Base-by-base conservation (phyloP, 805 yeast genomes). In the Starmerella etchellsii region DNA sequence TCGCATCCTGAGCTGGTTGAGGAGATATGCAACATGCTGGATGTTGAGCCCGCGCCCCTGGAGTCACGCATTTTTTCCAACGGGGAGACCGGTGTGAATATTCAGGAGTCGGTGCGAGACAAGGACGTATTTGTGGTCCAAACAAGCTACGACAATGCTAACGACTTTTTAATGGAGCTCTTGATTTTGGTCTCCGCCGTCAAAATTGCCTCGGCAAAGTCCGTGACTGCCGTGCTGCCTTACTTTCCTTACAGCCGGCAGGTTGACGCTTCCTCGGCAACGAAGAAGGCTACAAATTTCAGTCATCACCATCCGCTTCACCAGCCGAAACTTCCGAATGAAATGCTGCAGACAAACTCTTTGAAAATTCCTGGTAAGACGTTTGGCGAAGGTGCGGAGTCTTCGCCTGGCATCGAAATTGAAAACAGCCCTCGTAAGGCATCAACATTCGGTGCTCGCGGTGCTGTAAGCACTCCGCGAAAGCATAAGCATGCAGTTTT, bases 221-320 rank as follows among this genome's bases (percentile, higher is more conserved):
- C 88, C 43, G 94, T 85, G 33, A 83, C 94, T 2, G 95, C 88
- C 0, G 94, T 85, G 24, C 67, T 82, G 60, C 98, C 99, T 3
- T 68, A 85, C 46, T 91, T 91, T 61, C 95, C 97, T 22, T 91
- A 91, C 58, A 81, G 94, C 2, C 71, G 99, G 55, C 99, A 91
- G 61, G 94, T 95, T 3, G 97, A 88, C 60, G 75, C 83, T 28
- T 94, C 95, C 25, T 81, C 80, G 55, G 75, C 81, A 2, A 21
- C 26, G 11, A 24, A 21, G 18, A 41, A 38, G 31, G 45, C 42
- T 2, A 8, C 21, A 14, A 34, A 34, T 25, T 23, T 23, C 25
- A 23, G 10, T 8, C 7, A 23, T 10, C 25, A 23, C 25, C 10
- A 7, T 7, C 10, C 7, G 25, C 16, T 15, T 10, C 30, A 15